A percentile compares a stretch with the other conserved stretches of the same genome.
phyloP scores from a whole-genome alignment of 352 stramenopile genomes.

The Globisporangium paroecandrum region DNA sequence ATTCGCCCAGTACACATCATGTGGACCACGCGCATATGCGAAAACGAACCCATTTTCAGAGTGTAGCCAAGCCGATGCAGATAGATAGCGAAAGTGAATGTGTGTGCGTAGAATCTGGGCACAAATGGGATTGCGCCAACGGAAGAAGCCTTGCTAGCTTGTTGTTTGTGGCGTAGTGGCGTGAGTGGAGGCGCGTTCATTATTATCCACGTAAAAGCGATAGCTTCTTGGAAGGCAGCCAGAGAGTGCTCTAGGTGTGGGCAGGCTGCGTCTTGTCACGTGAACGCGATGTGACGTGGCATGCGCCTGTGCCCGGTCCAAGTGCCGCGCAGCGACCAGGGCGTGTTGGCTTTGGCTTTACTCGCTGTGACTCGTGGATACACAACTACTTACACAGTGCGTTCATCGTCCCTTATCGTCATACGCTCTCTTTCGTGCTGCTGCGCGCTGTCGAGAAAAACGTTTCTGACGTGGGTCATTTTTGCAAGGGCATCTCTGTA shows the following conservation, averaged over 20 bases:
- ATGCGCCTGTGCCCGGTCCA: background rate
- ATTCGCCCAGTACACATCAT: background rate
- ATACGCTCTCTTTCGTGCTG: background rate
- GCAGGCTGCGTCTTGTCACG: too few relatives aligned
- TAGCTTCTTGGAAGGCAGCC: too few relatives aligned
- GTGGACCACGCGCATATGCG: slow-evolving; percentile 10
- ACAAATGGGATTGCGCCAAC: slow-evolving; percentile 3
- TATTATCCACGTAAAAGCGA: background rate
- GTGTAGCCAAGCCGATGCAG: slow-evolving; percentile 5
- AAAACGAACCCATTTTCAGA: slow-evolving; percentile 10
- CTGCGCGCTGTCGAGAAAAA: background rate
- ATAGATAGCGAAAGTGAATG: background rate
- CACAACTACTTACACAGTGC: background rate
- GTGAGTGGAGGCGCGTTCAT: background rate
- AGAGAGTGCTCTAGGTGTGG: too few relatives aligned
- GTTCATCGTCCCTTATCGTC: background rate
- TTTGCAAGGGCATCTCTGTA: background rate
- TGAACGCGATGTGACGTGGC: too few relatives aligned
- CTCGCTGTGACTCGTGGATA: background rate
- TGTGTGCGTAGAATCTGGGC: background rate
- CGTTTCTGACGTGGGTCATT: background rate
- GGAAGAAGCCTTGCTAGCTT: background rate
- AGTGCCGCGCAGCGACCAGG: background rate
- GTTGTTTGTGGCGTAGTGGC: too few relatives aligned
- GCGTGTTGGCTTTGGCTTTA: background rate